Evolutionary conservation across 805 yeast species (phyloP), one percentile per base, ranked within the genome.

Genomic region (Isabelozyma heimii): DNA sequence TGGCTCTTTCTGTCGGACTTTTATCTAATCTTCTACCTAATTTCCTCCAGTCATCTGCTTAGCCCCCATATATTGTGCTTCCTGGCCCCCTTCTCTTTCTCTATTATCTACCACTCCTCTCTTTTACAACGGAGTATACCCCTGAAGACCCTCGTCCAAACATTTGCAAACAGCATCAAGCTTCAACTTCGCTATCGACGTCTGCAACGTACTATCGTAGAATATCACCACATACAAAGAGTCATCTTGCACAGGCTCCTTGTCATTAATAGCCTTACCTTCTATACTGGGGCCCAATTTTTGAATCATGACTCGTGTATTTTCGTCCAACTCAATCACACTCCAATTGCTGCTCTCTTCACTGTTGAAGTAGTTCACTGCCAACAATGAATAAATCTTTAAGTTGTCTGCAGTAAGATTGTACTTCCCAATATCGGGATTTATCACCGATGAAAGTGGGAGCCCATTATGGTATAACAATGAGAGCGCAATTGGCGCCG

Each of bases 381-480:
- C 77, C 28, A 72, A 53, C 17, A 73, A 60, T 43, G 71, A 62
- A 52, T 64, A 65, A 27, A 73, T 66, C 43, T 63, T 66, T 40
- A 72, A 60, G 42, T 56, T 62, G 51, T 71, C 74, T 39, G 58
- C 57, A 3, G 61, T 46, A 37, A 59, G 40, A 27, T 43, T 48
- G 28, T 46, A 54, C 17, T 45, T 47, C 43, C 46, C 54, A 27
- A 49, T 30, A 27, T 43, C 52, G 16, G 60, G 52, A 17, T 62
- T 53, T 14, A 59, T 56, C 14, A 74, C 76, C 0, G 77, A 70
- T 20, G 74, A 64, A 37, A 73, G 59, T 9, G 78, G 76, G 14
- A 70, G 59, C 1, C 78, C 79, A 33, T 62, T 62, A 16, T 55
- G 40, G 1, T 76, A 66, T 14, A 74, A 61, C 20, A 74, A 61